These are phyloP conservation scores for Phaseolus lunatus DNA, from an alignment of 306 rosid species.

Conservation along the genomic window DNA sequence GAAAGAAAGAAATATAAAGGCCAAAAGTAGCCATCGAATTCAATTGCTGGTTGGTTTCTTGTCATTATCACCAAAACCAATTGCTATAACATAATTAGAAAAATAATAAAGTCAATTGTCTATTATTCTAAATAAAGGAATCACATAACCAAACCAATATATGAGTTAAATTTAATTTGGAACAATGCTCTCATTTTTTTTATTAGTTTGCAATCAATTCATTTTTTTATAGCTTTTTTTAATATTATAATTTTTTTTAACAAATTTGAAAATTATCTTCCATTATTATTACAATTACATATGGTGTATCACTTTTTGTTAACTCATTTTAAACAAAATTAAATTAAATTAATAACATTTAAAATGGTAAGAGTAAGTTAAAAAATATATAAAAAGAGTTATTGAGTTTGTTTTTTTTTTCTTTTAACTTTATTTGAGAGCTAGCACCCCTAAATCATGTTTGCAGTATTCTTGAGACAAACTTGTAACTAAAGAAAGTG, in stretches of 20 bases:
- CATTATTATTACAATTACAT: no score
- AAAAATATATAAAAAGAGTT: no score
- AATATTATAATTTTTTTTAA: no score
- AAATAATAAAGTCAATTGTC: constrained; percentile 8
- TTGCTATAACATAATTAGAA: neutral
- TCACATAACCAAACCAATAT: constrained; percentile 10
- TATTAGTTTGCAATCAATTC: constrained; percentile 9
- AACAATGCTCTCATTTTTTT: neutral
- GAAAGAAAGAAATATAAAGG: neutral
- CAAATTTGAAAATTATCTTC: no score
- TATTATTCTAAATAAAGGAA: neutral
- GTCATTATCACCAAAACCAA: constrained; percentile 29
- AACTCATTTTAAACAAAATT: no score
- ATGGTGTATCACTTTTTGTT: no score
- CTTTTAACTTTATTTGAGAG: neutral
- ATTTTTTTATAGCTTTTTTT: neutral
- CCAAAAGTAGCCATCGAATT: neutral
- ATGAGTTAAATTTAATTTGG: neutral
- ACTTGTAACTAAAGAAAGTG: constrained; percentile 42
- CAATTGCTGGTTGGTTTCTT: constrained; percentile 1
- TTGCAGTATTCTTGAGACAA: constrained; percentile 37
- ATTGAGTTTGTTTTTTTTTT: neutral
- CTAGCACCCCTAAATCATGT: constrained; percentile 21
- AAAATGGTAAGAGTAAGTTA: no score
- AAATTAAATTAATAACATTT: no score